A percentile compares a stretch with the other conserved stretches of the same genome.
Evolutionary conservation across 2,329 filamentous ascomycete species (phyloP).

Genomic region (Penicillium olsonii): DNA sequence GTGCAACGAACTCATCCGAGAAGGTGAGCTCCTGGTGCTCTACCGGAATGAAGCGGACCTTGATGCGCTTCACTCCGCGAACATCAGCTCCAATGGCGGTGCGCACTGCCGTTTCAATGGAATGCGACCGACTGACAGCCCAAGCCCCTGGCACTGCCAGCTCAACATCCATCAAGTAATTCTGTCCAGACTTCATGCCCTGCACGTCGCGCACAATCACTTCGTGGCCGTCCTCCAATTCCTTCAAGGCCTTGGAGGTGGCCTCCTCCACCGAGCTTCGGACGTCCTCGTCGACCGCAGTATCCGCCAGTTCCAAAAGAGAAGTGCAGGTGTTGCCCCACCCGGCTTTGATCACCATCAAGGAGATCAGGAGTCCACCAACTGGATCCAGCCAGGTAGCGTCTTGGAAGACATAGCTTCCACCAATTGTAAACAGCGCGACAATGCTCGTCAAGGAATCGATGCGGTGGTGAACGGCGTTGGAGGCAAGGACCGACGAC

Average conservation of each 20-base stretch:
- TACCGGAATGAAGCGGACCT: slow-evolving; percentile 77
- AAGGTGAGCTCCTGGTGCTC: slow-evolving; percentile 60
- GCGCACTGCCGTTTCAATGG: slow-evolving; percentile 72
- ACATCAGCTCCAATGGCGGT: slow-evolving; percentile 73
- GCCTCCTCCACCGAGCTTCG: slow-evolving; percentile 70
- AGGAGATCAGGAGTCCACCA: slow-evolving; percentile 85
- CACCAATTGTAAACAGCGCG: slow-evolving; percentile 83
- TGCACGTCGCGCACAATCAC: slow-evolving; percentile 76
- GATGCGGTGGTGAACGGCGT: slow-evolving; percentile 93
- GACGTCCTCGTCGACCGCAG: slow-evolving; percentile 82
- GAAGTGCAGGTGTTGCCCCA: slow-evolving; percentile 81
- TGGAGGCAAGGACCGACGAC: slow-evolving; percentile 92
- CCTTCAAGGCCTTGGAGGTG: slow-evolving; percentile 59
- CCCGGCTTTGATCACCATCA: slow-evolving; percentile 90
- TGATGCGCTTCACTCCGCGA: slow-evolving; percentile 78
- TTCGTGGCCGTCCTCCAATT: slow-evolving; percentile 56
- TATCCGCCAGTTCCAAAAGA: slow-evolving; percentile 87
- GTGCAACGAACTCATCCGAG: slow-evolving; percentile 77
- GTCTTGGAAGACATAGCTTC: slow-evolving; percentile 80
- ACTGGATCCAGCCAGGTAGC: slow-evolving; percentile 94
- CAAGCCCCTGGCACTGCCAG: slow-evolving; percentile 75
- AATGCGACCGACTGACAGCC: slow-evolving; percentile 70
- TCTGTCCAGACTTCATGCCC: slow-evolving; percentile 93
- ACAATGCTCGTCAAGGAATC: slow-evolving; percentile 95
- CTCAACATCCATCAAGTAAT: slow-evolving; percentile 90